Base-by-base conservation (phyloP, 2,329 filamentous ascomycete genomes). In the Phoma sp. region DNA sequence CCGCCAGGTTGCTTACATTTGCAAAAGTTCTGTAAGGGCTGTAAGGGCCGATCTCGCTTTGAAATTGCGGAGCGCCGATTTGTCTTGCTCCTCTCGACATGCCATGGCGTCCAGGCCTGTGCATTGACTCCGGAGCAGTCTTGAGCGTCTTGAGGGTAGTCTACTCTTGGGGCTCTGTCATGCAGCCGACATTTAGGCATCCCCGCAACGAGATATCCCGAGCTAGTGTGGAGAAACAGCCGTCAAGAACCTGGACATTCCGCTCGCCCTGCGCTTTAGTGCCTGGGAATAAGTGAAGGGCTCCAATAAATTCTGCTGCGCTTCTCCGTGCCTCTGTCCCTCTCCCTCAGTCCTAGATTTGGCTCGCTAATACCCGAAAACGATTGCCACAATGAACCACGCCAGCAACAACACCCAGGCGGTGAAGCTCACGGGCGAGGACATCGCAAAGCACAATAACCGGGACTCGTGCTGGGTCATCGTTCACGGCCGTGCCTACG, bases 391-490 rank as follows among this genome's bases (percentile, higher is more conserved):
- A 53, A 80, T 80, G 78, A 80, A 79, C 54, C 78, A 63, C 70
- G 61, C 74, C 38, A 76, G 73, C 70, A 77, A 76, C 61, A 58
- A 76, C 59, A 77, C 72, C 43, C 75, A 78, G 63, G 63, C 61
- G 49, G 62, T 66, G 32, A 79, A 80, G 74, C 78, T 82, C 63
- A 78, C 74, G 4, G 78, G 78, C 51, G 70, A 69, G 43, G 70
- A 75, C 12, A 65, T 91, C 55, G 85, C 86, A 51, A 81, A 92
- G 79, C 94, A 98, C 81, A 89, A 89, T 78, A 88, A 81, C 67
- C 84, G 85, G 68, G 86, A 96, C 66, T 94, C 91, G 91, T 80
- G 77, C 64, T 91, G 88, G 88, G 83, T 90, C 55, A 86, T 89
- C 17, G 82, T 91, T 21, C 83, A 90, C 70, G 82, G 83, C 40